Conservation (phyloP, 345 rosid genomes). For the Eucalyptus tenuipes region DNA sequence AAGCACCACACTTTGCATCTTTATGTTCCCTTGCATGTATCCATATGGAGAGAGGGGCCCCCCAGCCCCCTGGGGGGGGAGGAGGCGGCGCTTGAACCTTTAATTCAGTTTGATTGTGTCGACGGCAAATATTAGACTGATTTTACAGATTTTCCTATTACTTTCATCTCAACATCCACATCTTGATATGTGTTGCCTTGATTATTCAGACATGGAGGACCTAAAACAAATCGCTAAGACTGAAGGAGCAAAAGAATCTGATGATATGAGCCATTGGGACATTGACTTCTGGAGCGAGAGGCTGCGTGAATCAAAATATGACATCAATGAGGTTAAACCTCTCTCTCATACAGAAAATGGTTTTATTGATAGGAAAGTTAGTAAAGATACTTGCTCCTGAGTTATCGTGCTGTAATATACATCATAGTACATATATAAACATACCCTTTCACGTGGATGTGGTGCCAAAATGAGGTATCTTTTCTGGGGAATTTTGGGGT, state of each 20-base stretch:
- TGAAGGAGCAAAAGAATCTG: constrained; percentile 64
- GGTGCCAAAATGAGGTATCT: background rate
- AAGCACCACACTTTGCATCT: background rate
- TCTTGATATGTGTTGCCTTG: background rate
- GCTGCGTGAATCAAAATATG: constrained; percentile 85
- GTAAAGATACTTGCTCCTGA: background rate
- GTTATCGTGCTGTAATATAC: background rate
- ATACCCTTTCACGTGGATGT: background rate
- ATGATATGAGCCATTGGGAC: constrained; percentile 73
- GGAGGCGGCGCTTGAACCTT: background rate
- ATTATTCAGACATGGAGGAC: constrained; percentile 62
- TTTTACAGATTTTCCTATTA: background rate
- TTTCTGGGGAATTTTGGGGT: background rate
- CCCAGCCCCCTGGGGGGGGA: too few relatives aligned
- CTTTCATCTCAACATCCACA: background rate
- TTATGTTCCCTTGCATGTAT: background rate
- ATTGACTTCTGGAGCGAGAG: constrained; percentile 83
- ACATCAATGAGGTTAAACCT: constrained; percentile 58
- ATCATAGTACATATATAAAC: background rate
- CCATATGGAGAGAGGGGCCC: background rate
- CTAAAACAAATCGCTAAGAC: constrained; percentile 50
- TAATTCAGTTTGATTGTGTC: background rate
- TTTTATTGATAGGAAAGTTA: background rate
- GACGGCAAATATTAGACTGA: background rate
- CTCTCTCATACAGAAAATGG: background rate